Conservation (phyloP, 2,329 filamentous ascomycete species). For the Camptophora hylomeconis region DNA sequence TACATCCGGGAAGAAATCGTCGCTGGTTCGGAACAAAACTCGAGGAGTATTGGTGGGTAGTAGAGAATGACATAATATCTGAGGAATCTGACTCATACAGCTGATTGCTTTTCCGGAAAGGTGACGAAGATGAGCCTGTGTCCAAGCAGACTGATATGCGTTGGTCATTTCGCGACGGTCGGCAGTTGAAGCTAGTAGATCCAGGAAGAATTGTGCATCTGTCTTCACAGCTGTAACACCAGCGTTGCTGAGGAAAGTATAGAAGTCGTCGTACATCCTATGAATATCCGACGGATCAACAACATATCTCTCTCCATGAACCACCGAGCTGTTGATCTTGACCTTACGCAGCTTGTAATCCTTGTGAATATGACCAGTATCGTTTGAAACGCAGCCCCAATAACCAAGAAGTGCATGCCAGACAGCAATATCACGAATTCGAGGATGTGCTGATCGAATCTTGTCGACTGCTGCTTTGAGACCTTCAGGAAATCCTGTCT, state of each 20-base stretch:
- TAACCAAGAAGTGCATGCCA: slow-evolving; percentile 87
- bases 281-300: slow-evolving; percentile 62
- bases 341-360: slow-evolving; percentile 62
- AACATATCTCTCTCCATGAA: slow-evolving; percentile 52
- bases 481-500: slow-evolving; percentile 64
- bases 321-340: slow-evolving; percentile 35
- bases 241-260: slow-evolving; percentile 58
- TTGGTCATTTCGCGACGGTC: slow-evolving; percentile 59
- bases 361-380: slow-evolving; percentile 55
- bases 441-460: slow-evolving; percentile 56
- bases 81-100: slow-evolving; percentile 88
- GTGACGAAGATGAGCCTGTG: slow-evolving; percentile 59
- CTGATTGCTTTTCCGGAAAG: slow-evolving; percentile 70
- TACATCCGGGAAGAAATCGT: slow-evolving; percentile 77
- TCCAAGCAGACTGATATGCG: slow-evolving; percentile 78
- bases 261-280: slow-evolving; percentile 83
- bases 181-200: slow-evolving; percentile 55
- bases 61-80: slow-evolving; percentile 74
- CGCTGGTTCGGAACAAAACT: slow-evolving; percentile 71
- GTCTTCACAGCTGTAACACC: slow-evolving; percentile 86
- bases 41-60: slow-evolving; percentile 62
- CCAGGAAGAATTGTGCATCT: slow-evolving; percentile 82
- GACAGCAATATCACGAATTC: slow-evolving; percentile 73
- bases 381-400: slow-evolving; percentile 75
- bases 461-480: slow-evolving; percentile 56